These are phyloP conservation scores for Sugiyamaella xylanicola DNA, from an alignment of 1,139 yeast species.

Conservation along the genomic window DNA sequence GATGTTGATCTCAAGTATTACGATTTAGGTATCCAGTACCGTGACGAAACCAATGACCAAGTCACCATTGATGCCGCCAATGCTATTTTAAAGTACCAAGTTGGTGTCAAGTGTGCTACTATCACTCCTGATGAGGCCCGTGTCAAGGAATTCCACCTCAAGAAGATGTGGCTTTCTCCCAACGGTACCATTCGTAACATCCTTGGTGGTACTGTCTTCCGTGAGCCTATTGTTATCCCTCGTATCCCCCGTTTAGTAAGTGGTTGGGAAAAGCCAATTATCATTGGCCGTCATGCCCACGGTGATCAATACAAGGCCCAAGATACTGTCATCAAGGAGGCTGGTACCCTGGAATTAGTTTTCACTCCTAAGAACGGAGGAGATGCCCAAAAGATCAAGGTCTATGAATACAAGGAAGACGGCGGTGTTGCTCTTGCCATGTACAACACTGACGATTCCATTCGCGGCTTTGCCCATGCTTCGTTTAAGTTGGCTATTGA, in stretches of 20 bases:
- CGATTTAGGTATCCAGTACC: conserved; percentile 81
- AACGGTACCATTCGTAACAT: conserved; percentile 96
- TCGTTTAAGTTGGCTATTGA: conserved; percentile 86
- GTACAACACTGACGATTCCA: conserved; percentile 94
- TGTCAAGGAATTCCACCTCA: conserved; percentile 83
- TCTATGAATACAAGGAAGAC: conserved; percentile 64
- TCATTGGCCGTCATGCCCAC: conserved; percentile 95
- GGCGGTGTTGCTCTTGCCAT: conserved; percentile 89
- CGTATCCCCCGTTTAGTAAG: conserved; percentile 88
- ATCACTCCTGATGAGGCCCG: conserved; percentile 98
- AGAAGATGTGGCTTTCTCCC: conserved; percentile 97
- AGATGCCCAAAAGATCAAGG: conserved; percentile 57
- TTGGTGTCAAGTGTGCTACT: conserved; percentile 96
- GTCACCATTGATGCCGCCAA: conserved; percentile 88
- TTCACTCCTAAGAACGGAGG: conserved; percentile 74
- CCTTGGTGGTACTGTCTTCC: conserved; percentile 92
- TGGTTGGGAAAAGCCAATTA: conserved; percentile 92
- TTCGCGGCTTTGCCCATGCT: conserved; percentile 85
- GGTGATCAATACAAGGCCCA: conserved; percentile 97
- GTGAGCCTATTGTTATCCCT: conserved; percentile 93
- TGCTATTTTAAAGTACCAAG: conserved; percentile 85
- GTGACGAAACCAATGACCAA: conserved; percentile 86
- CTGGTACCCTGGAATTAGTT: conserved; percentile 77
- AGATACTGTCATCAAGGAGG: conserved; percentile 73
- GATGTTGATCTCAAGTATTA: conserved; percentile 89